Base-by-base conservation (phyloP, 345 rosid genomes). In the Camelina sativa region DNA sequence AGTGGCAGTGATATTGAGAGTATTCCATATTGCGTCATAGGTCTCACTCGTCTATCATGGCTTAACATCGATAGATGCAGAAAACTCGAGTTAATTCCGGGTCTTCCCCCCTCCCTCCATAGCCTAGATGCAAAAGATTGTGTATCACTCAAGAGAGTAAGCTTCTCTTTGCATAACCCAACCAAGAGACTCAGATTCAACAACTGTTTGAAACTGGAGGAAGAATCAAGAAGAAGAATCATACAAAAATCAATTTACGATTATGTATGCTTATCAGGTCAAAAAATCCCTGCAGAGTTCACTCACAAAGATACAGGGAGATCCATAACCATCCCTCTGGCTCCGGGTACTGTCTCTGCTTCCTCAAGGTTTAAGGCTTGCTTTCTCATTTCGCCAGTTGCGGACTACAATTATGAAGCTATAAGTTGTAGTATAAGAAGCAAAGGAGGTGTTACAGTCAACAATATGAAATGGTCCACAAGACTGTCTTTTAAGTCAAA, bases 1-100 rank as follows among this genome's bases (percentile, higher is more conserved):
- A 1, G 11, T 0, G 0, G 3, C 20, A 48, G 53, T 48, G 2
- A 1, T 16, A 48, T 48, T 7, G 0, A 48, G 53, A 48, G 0
- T 4, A 48, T 48, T 48, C 53, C 53, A 44, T 8, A 44, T 1
- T 48, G 53, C 5, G 22, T 16, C 17, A 2, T n/a, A 46, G 1
- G 19, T 6, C 8, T 15, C 17, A 3, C 6, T 0, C 46, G 0
- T 4, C 2, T 41, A 41, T 0, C 0, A 11, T 1, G 0, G 6
- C 37, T 34, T 34, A n/a, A n/a, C n/a, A n/a, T n/a, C n/a, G n/a
- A n/a, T n/a, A n/a, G n/a, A n/a, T n/a, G n/a, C n/a, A n/a, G n/a
- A n/a, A n/a, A 6, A 15, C 65, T 70, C 7, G n/a, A 4, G 47
- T 12, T 65, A 4, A 11, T 70, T 11, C 35, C 28, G 9, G 57